These are phyloP conservation scores for Sclerotinia borealis DNA, from an alignment of 2,329 filamentous ascomycete species.

Conservation along the genomic window DNA sequence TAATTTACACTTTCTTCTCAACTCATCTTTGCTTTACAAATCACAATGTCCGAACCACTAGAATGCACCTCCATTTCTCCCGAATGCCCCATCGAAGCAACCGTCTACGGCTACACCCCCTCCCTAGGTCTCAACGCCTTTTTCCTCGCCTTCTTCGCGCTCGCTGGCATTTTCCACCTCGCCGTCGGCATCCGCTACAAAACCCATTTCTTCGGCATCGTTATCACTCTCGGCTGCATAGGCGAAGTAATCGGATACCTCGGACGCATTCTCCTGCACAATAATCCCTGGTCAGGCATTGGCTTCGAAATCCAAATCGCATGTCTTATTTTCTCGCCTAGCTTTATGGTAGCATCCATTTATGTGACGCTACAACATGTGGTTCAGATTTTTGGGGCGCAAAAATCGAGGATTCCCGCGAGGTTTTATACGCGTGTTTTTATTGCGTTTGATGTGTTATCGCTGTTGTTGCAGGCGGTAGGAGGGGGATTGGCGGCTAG, in stretches of 20 bases:
- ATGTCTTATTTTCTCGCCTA: slow-evolving; percentile 30
- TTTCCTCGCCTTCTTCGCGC: slow-evolving; percentile 44
- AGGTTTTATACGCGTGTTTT: slow-evolving; percentile 48
- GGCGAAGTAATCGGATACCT: slow-evolving; percentile 53
- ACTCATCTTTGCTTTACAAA: not conserved
- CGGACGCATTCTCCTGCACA: slow-evolving; percentile 45
- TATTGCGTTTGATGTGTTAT: slow-evolving; percentile 52
- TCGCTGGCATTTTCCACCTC: slow-evolving; percentile 39
- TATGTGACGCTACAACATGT: slow-evolving; percentile 49
- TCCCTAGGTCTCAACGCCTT: slow-evolving; percentile 49
- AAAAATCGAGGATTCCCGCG: slow-evolving; percentile 32
- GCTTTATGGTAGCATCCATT: slow-evolving; percentile 53
- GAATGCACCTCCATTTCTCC: slow-evolving; percentile 17
- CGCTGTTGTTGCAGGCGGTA: slow-evolving; percentile 52
- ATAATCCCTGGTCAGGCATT: slow-evolving; percentile 44
- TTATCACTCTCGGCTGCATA: slow-evolving; percentile 40
- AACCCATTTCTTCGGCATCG: slow-evolving; percentile 47
- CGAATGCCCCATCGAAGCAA: slow-evolving; percentile 31
- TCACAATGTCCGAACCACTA: slow-evolving; percentile 14
- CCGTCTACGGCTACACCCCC: slow-evolving; percentile 45
- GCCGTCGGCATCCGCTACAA: slow-evolving; percentile 41
- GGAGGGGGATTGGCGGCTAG: slow-evolving; percentile 46
- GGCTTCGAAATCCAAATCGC: slow-evolving; percentile 45
- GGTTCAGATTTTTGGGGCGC: slow-evolving; percentile 18
- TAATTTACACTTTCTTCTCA: not conserved